Conservation (phyloP, 2,329 filamentous ascomycete genomes). For the Ascosphaera pollenicola region DNA sequence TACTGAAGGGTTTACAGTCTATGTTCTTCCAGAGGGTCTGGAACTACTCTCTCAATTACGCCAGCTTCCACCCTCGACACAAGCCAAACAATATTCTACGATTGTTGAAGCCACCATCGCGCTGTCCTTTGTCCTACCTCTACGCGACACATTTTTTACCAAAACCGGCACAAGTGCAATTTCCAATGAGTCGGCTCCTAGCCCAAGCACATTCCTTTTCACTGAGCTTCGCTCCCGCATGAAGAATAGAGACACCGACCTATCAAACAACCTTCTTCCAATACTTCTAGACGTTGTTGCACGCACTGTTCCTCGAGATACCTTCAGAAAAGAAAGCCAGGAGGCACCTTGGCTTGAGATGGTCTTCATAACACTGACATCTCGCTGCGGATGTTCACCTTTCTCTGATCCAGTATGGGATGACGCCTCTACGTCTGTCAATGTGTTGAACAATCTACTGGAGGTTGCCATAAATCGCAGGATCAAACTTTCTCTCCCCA, state of each 20-base stretch:
- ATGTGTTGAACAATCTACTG: constrained; percentile 17
- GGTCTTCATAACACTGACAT: constrained; percentile 22
- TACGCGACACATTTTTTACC: constrained; percentile 16
- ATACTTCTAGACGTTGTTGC: constrained; percentile 25
- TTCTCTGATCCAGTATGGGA: constrained; percentile 6
- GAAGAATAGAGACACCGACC: constrained; percentile 5
- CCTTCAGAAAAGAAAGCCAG: constrained; percentile 19
- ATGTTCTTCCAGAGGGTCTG: constrained; percentile 5
- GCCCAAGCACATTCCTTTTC: constrained; percentile 14
- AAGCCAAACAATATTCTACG: constrained; percentile 12
- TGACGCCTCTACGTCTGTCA: constrained; percentile 12
- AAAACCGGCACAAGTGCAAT: constrained; percentile 14
- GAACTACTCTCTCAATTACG: constrained; percentile 11
- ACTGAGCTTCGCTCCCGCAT: constrained; percentile 17
- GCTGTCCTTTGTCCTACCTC: constrained; percentile 20
- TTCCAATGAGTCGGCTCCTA: constrained; percentile 14
- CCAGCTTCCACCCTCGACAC: constrained; percentile 10
- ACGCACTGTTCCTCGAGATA: constrained; percentile 21
- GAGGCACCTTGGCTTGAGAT: constrained; percentile 29
- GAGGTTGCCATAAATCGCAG: constrained; percentile 17
- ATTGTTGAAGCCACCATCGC: constrained; percentile 17
- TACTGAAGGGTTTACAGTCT: constrained; percentile 6
- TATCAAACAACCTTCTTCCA: constrained; percentile 13
- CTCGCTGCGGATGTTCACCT: constrained; percentile 16
- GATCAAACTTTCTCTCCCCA: constrained; percentile 18